A percentile compares a stretch with the other conserved stretches of the same genome.
phyloP scores from a whole-genome alignment of 2,329 filamentous ascomycete genomes.

The Hymenoscyphus linearis region DNA sequence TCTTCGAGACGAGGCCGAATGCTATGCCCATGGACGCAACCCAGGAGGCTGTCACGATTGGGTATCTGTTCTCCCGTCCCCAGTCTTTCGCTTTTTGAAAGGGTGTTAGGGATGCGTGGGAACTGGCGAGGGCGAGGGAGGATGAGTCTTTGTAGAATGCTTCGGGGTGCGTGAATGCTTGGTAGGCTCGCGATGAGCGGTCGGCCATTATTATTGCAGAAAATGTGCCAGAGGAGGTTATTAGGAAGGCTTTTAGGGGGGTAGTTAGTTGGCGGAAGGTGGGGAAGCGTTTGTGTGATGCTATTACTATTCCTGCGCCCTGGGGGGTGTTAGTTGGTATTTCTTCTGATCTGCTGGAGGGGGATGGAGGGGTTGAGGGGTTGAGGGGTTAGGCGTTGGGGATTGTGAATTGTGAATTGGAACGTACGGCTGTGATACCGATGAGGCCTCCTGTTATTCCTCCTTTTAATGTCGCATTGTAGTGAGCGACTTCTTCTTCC shows the following conservation, averaged over 20 bases:
- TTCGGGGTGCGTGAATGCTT: conserved; percentile 42
- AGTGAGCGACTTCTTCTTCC: conserved; percentile 86
- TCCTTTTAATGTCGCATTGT: conserved; percentile 72
- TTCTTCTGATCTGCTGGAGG: background rate
- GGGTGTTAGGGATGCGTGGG: conserved; percentile 39
- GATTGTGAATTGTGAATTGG: background rate
- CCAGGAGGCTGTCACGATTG: conserved; percentile 64
- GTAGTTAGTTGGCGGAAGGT: conserved; percentile 78
- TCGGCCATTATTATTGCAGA: conserved; percentile 86
- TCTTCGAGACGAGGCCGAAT: conserved; percentile 57
- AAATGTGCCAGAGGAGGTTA: conserved; percentile 78
- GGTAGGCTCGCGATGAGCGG: conserved; percentile 63
- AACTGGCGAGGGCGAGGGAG: conserved; percentile 13
- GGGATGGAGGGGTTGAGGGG: background rate
- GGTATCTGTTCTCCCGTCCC: conserved; percentile 64
- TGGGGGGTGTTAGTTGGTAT: conserved; percentile 13
- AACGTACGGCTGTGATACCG: conserved; percentile 65
- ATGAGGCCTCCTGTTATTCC: conserved; percentile 67
- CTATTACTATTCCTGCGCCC: conserved; percentile 53
- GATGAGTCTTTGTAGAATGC: conserved; percentile 34
- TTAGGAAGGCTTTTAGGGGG: conserved; percentile 86
- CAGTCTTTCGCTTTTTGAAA: conserved; percentile 63
- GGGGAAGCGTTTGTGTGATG: conserved; percentile 62
- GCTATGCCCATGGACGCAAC: conserved; percentile 58
- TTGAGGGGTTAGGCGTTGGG: background rate